A percentile compares a stretch with the other conserved stretches of the same genome.
Conservation (phyloP, 176 grass and related monocot genomes). For the Themeda triandra region DNA sequence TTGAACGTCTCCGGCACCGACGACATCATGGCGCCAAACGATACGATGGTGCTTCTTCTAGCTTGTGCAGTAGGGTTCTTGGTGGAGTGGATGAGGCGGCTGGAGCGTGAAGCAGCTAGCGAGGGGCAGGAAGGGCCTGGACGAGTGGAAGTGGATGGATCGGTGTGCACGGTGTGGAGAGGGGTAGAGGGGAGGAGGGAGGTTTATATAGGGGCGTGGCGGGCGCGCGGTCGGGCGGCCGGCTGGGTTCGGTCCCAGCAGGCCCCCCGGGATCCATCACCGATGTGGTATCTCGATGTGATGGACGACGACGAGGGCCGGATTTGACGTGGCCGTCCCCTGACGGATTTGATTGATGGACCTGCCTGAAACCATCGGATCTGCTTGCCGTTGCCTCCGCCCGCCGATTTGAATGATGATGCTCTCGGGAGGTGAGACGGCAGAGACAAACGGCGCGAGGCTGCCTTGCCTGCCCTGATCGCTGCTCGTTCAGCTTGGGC, state of each 20-base stretch:
- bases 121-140: not conserved
- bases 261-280: not conserved
- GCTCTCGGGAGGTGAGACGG: too few species aligned
- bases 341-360: slow-evolving; percentile 91
- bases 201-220: slow-evolving; percentile 32
- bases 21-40: slow-evolving; percentile 39
- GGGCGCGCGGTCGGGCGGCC: not conserved
- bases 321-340: slow-evolving; percentile 59
- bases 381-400: slow-evolving; percentile 36
- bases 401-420: slow-evolving; percentile 46
- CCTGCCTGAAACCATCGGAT: slow-evolving; percentile 78
- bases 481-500: not conserved
- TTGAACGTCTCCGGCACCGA: slow-evolving; percentile 64
- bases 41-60: not conserved
- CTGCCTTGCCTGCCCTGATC: not conserved
- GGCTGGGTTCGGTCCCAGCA: slow-evolving; percentile 4
- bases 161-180: not conserved
- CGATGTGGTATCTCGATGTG: slow-evolving; percentile 21
- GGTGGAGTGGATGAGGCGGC: not conserved
- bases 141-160: not conserved
- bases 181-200: not conserved
- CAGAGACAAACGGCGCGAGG: too few species aligned
- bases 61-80: not conserved
- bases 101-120: not conserved
- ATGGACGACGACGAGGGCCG: slow-evolving; percentile 22